Percentiles rank a stretch among this genome's conserved stretches.
Evolutionary conservation across 2,329 filamentous ascomycete genomes (phyloP).

Genomic region (Penicillium sp.): DNA sequence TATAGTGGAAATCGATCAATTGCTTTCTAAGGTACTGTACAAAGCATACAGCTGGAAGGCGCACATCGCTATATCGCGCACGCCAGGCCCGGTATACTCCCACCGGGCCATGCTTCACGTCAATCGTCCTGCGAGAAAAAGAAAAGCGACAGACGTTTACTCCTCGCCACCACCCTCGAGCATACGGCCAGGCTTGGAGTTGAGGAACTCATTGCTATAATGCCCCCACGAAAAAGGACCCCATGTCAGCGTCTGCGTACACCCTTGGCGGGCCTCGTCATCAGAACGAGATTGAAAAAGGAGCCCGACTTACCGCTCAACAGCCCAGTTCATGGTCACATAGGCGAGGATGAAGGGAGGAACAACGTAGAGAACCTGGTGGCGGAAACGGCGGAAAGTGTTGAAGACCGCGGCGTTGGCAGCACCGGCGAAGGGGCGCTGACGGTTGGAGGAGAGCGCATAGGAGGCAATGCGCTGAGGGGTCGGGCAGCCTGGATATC

Average conservation of each 20-base stretch:
- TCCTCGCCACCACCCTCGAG: conserved; percentile 27
- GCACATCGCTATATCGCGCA: conserved; percentile 9
- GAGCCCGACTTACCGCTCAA: conserved; percentile 63
- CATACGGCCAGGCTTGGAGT: conserved; percentile 45
- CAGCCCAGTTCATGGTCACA: conserved; percentile 82
- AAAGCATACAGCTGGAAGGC: conserved; percentile 23
- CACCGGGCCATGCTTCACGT: conserved; percentile 1
- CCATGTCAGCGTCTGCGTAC: conserved; percentile 3
- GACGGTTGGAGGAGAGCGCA: conserved; percentile 77
- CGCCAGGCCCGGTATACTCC: conserved; percentile 9
- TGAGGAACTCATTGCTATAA: conserved; percentile 45
- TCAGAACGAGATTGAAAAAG: no score
- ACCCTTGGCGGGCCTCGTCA: no score
- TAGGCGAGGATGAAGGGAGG: conserved; percentile 76
- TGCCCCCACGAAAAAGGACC: neutral
- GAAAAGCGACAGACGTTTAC: conserved; percentile 22
- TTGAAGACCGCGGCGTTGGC: conserved; percentile 87
- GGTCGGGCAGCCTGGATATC: conserved; percentile 29
- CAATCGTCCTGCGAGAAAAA: neutral
- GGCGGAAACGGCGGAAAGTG: conserved; percentile 76
- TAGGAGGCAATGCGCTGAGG: conserved; percentile 61
- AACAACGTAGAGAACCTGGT: conserved; percentile 83
- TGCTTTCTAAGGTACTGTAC: conserved; percentile 42
- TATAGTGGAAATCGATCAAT: conserved; percentile 20
- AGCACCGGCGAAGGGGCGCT: conserved; percentile 75